Evolutionary conservation across 176 grass and related monocot species (phyloP).

Genomic region (Puccinellia tenuiflora): DNA sequence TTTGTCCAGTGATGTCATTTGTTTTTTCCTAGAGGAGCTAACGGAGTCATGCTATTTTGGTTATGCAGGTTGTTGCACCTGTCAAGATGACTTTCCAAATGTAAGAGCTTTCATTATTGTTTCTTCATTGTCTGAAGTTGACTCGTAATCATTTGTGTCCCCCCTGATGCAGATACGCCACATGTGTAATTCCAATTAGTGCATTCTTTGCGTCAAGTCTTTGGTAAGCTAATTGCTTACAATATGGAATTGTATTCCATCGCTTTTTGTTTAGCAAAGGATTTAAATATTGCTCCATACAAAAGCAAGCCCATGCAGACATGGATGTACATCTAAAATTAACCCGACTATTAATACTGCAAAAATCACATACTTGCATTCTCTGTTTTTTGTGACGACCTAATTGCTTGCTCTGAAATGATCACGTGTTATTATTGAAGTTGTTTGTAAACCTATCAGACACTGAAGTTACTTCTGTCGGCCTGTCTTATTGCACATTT

Average conservation of each 20-base stretch:
- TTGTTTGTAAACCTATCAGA: slow-evolving; percentile 6
- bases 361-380: background rate
- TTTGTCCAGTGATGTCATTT: slow-evolving; percentile 15
- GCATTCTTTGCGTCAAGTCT: slow-evolving; percentile 98
- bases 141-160: slow-evolving; percentile 13
- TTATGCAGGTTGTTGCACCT: slow-evolving; percentile 84
- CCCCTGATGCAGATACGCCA: slow-evolving; percentile 75
- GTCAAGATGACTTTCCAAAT: slow-evolving; percentile 99
- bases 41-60: slow-evolving; percentile 22
- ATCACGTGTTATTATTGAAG: background rate
- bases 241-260: background rate
- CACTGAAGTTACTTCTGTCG: background rate
- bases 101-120: slow-evolving; percentile 57
- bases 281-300: slow-evolving; percentile 4
- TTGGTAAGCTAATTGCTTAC: slow-evolving; percentile 57
- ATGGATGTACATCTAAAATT: slow-evolving; percentile 4
- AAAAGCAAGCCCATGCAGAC: background rate
- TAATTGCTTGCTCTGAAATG: background rate
- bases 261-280: background rate
- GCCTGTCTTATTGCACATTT: background rate
- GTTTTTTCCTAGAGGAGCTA: slow-evolving; percentile 6
- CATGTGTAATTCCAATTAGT: slow-evolving; percentile 97
- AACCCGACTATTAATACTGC: slow-evolving; percentile 1
- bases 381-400: background rate
- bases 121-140: background rate